These are phyloP conservation scores for Dendrothele bispora DNA, from an alignment of 768 basidiomycete species.

Conservation along the genomic window DNA sequence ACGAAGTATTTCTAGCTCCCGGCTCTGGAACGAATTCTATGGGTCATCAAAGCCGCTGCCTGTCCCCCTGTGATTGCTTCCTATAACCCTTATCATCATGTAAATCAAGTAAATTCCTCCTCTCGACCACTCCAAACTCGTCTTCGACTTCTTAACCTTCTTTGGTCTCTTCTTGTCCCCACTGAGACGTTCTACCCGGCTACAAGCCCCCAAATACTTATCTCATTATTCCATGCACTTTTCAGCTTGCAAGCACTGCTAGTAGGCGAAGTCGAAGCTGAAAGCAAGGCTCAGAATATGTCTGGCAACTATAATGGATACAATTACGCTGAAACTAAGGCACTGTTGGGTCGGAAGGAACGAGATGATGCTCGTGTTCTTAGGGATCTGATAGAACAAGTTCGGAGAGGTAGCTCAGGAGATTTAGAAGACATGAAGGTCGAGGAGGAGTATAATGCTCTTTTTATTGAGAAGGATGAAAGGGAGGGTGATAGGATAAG, in stretches of 20 bases:
- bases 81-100: too few species aligned
- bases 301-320: too few species aligned
- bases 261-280: constrained; percentile 18
- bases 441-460: constrained; percentile 50
- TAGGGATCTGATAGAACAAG: constrained; percentile 42
- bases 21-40: constrained; percentile 60
- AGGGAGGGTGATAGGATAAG: constrained; percentile 30
- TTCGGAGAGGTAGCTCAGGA: constrained; percentile 48
- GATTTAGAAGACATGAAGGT: constrained; percentile 45
- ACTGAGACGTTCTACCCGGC: constrained; percentile 40
- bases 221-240: constrained; percentile 51
- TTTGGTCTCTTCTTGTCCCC: constrained; percentile 48
- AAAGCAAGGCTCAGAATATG: constrained; percentile 18
- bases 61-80: too few species aligned
- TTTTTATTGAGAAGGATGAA: constrained; percentile 37
- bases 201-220: constrained; percentile 45
- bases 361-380: constrained; percentile 35
- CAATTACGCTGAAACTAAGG: too few species aligned
- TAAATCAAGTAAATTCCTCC: too few species aligned
- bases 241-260: constrained; percentile 49
- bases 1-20: constrained; percentile 27
- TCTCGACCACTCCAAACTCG: constrained; percentile 40
- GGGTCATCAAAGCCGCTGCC: constrained; percentile 68
- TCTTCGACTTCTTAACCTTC: constrained; percentile 41
- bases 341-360: too few species aligned